Evolutionary conservation across 306 rosid species (phyloP).

Genomic region (Pyrus betulifolia): DNA sequence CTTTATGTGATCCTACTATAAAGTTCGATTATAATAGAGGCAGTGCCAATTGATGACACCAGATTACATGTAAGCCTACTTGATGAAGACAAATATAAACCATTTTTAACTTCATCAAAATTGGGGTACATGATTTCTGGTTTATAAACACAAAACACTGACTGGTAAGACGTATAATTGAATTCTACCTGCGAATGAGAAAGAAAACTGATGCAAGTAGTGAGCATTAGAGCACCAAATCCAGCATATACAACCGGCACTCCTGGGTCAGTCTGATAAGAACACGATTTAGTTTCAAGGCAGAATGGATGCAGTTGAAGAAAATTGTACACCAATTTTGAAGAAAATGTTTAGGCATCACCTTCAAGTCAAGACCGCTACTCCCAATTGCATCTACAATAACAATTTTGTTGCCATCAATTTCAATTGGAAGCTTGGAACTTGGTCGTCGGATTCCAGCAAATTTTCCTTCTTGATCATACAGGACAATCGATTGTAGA

Average conservation of each 20-base stretch:
- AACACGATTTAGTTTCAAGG: constrained; percentile 10
- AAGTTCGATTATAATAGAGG: not conserved
- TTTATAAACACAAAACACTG: not conserved
- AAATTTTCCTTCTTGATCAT: constrained; percentile 80
- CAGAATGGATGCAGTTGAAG: constrained; percentile 7
- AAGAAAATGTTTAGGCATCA: constrained; percentile 13
- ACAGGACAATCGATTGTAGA: constrained; percentile 79
- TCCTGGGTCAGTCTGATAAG: constrained; percentile 81
- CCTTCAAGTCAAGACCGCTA: constrained; percentile 90
- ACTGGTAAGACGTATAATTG: not conserved
- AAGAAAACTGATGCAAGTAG: constrained; percentile 85
- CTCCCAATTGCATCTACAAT: constrained; percentile 92
- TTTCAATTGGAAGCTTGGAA: constrained; percentile 81
- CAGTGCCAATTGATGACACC: not conserved
- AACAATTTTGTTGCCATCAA: constrained; percentile 60
- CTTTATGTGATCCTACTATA: not conserved
- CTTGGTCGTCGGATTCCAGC: constrained; percentile 84
- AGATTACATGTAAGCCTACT: not conserved
- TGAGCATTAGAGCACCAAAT: constrained; percentile 96
- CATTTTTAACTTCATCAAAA: not conserved
- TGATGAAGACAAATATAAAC: not conserved
- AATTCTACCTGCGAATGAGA: constrained; percentile 81
- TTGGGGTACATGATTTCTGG: constrained; percentile 1
- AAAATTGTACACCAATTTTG: not conserved
- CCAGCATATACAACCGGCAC: constrained; percentile 95